Percentiles rank a stretch among this genome's conserved stretches.
Conservation (phyloP, 2,329 filamentous ascomycete genomes). For the Pestalotiopsis sp. region DNA sequence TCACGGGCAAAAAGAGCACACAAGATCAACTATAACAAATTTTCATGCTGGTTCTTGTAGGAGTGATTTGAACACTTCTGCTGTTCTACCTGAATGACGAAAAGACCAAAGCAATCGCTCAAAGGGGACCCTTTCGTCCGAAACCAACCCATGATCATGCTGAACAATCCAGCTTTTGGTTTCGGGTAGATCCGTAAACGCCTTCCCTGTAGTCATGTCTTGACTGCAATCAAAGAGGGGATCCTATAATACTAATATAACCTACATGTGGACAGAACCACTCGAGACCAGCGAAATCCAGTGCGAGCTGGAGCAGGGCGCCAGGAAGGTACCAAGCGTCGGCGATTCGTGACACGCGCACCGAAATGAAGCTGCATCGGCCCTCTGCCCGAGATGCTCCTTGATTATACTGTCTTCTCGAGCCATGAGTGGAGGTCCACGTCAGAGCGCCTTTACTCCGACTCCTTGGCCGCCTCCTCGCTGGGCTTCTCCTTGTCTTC, state of each 20-base stretch:
- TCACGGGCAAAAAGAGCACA: too few relatives aligned
- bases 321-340: too few relatives aligned
- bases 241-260: not conserved
- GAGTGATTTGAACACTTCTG: too few relatives aligned
- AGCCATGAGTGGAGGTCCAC: too few relatives aligned
- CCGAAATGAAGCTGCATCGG: too few relatives aligned
- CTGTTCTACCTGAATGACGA: not conserved
- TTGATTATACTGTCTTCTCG: too few relatives aligned
- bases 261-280: not conserved
- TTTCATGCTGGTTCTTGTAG: not conserved
- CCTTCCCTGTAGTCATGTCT: not conserved
- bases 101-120: not conserved
- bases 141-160: not conserved
- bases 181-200: not conserved
- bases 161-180: not conserved
- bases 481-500: slow-evolving; percentile 1
- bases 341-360: too few relatives aligned
- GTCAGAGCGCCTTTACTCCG: not conserved
- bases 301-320: not conserved
- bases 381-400: too few relatives aligned
- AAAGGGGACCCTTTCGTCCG: not conserved
- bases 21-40: too few relatives aligned
- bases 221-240: not conserved
- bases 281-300: not conserved
- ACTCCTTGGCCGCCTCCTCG: not conserved